Evolutionary conservation across 208 protist genomes (phyloP).

Genomic region (Trypanosoma avium): DNA sequence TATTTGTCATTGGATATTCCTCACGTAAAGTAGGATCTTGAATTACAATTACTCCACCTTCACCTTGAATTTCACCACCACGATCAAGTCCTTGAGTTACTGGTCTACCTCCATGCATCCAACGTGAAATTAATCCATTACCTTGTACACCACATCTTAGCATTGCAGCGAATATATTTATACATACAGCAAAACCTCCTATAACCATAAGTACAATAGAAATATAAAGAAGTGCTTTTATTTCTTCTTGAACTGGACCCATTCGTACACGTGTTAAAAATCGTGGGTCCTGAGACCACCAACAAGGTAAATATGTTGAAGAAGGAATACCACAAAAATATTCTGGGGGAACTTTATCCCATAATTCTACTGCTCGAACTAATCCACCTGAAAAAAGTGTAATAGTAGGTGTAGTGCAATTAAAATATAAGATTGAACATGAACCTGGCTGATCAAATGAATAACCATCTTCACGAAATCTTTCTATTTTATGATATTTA

Average conservation of each 20-base stretch:
- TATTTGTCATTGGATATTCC: conserved; percentile 2
- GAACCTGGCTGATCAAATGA: conserved; percentile 8
- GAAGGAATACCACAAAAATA: conserved; percentile 16
- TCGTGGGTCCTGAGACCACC: background rate
- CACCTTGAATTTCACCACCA: background rate
- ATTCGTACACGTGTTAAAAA: conserved; percentile 13
- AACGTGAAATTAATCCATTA: background rate
- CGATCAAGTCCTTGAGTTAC: background rate
- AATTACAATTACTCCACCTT: background rate
- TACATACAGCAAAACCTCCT: background rate
- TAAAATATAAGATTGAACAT: conserved; percentile 7
- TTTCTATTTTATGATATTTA: background rate
- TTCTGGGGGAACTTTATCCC: conserved; percentile 2
- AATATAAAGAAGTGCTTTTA: background rate
- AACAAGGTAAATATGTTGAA: background rate
- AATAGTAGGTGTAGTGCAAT: conserved; percentile 5
- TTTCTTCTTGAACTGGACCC: background rate
- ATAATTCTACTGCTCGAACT: background rate
- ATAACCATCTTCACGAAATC: background rate
- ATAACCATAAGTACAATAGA: background rate
- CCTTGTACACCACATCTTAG: background rate
- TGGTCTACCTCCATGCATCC: background rate
- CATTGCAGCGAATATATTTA: background rate
- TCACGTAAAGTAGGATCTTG: background rate
- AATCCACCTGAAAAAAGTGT: background rate